Base-by-base conservation (phyloP, 306 rosid genomes). In the Fragaria ananassa region DNA sequence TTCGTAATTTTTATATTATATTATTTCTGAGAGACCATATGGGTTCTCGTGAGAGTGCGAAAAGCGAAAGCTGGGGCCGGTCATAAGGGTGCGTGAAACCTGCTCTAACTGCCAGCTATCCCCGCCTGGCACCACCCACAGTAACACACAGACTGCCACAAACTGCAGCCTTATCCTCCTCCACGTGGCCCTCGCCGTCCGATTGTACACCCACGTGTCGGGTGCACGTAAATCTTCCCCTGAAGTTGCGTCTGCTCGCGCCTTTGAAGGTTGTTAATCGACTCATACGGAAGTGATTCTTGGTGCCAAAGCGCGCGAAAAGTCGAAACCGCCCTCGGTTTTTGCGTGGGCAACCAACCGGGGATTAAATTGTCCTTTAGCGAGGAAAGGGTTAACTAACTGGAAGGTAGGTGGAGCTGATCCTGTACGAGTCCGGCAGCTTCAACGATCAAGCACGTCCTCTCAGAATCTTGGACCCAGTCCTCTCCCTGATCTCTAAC, bases 101-200 rank as follows among this genome's bases (percentile, higher is more conserved):
- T 78, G 81, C 76, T 81, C 76, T 86, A 90, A 90, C 95, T 83
- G 91, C 87, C 87, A 86, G 92, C 91, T 90, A 83, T 83, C 72
- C 56, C 85, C 76, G 63, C 79, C 90, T 84, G 90, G 80, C 85
- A 80, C 83, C 79, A 78, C 83, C 87, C 79, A 21, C 8, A 42
- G 80, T 65, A 14, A 75, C 3, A 62, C 54, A 51, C 76, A 77
- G 66, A 73, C 79, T 72, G 29, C 58, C 54, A 51, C 74, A 77
- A 70, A 73, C 78, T 72, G 29, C 58, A 11, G 72, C 74, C 74
- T 79, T 63, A 71, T 70, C 80, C 70, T 37, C 76, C 63, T 82
- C 85, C 91, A 72, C 76, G 87, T 83, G 77, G 60, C 18, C 41
- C 49, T 56, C 39, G 25, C 14, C 0, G 35, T 69, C 50, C 31